Evolutionary conservation across 805 yeast genomes (phyloP).

Genomic region (Zygosaccharomyces pseudorouxii): DNA sequence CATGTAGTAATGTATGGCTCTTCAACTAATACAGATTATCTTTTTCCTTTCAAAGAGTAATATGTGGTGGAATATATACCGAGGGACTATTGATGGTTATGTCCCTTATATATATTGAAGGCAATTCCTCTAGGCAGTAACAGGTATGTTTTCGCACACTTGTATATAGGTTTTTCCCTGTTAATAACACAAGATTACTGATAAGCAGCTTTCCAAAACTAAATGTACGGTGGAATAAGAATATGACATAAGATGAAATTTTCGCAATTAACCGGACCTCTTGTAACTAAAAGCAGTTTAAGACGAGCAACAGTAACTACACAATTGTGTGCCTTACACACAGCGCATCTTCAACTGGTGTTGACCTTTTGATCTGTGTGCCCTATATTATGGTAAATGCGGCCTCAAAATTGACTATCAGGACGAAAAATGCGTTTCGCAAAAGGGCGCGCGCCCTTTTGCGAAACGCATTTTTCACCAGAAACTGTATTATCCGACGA

Average conservation of each 20-base stretch:
- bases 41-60: not conserved
- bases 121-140: not conserved
- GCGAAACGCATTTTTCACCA: not conserved
- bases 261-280: constrained; percentile 5
- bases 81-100: not conserved
- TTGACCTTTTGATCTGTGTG: not conserved
- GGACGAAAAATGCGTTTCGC: constrained; percentile 4
- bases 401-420: not conserved
- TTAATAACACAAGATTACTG: not conserved
- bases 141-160: too few relatives aligned
- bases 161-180: not conserved
- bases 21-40: not conserved
- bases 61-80: not conserved
- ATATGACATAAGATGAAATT: not conserved
- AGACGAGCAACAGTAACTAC: not conserved
- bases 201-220: not conserved
- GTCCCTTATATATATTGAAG: not conserved
- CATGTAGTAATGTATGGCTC: not conserved
- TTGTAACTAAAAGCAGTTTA: not conserved
- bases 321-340: not conserved
- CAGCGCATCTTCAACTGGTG: too few relatives aligned
- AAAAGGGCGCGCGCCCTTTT: constrained; percentile 2
- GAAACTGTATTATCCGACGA: not conserved
- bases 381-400: not conserved
- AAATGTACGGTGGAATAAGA: not conserved